Percentiles rank a stretch among this genome's conserved stretches.
phyloP scores from a whole-genome alignment of 2,329 filamentous ascomycete species.

The Fulvia fulva region DNA sequence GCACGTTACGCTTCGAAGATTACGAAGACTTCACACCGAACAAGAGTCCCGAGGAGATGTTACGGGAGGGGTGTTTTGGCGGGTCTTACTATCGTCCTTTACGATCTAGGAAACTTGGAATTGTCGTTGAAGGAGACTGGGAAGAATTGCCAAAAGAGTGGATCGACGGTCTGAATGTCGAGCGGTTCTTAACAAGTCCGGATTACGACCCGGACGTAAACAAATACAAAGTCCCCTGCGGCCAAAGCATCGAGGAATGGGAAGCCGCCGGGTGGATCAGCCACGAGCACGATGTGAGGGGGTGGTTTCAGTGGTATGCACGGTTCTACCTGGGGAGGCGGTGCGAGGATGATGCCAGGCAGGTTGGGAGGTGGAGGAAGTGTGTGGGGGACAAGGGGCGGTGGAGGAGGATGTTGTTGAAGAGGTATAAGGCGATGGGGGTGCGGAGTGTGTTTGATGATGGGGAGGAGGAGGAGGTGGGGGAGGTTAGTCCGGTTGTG shows the following conservation, averaged over 20 bases:
- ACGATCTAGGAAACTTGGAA: conserved; percentile 41
- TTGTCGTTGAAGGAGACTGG: conserved; percentile 46
- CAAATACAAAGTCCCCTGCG: conserved; percentile 51
- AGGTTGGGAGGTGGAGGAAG: conserved; percentile 50
- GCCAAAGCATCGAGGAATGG: conserved; percentile 55
- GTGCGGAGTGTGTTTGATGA: conserved; percentile 49
- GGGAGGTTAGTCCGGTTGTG: conserved; percentile 52
- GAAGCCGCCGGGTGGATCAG: conserved; percentile 54
- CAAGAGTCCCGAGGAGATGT: conserved; percentile 51
- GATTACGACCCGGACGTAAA: conserved; percentile 49
- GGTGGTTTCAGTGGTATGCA: conserved; percentile 57
- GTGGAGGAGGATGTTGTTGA: conserved; percentile 50
- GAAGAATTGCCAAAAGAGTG: conserved; percentile 41
- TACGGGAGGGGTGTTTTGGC: conserved; percentile 52
- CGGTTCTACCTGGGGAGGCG: conserved; percentile 50
- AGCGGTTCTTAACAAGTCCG: conserved; percentile 39
- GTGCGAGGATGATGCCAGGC: conserved; percentile 51
- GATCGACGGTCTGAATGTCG: conserved; percentile 40
- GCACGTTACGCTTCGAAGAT: conserved; percentile 44
- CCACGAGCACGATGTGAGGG: conserved; percentile 51
- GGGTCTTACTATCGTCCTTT: conserved; percentile 51
- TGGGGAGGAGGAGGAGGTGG: conserved; percentile 37
- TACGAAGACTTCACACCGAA: conserved; percentile 49
- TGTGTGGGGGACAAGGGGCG: conserved; percentile 52
- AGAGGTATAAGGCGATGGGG: conserved; percentile 48